phyloP scores from a whole-genome alignment of 148 eudicot genomes.

The Oxyria digyna region DNA sequence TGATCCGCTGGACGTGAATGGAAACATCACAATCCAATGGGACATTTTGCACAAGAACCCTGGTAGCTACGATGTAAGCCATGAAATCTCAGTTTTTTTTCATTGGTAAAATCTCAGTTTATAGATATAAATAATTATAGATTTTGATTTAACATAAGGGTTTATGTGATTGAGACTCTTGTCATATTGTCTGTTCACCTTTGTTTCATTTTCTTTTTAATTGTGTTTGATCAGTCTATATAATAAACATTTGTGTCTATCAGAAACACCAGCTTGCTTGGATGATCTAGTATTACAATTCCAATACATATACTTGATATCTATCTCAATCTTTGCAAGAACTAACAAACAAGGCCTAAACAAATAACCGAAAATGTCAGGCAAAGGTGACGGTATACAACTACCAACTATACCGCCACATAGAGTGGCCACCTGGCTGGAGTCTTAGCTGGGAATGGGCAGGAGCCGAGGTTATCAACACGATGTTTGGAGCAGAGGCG shows the following conservation, averaged over 20 bases:
- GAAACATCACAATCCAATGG: constrained; percentile 82
- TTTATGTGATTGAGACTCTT: neutral
- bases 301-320: neutral
- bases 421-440: constrained; percentile 73
- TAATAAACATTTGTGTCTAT: too few species aligned
- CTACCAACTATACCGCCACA: constrained; percentile 59
- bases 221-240: too few species aligned
- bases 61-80: constrained; percentile 30
- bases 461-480: constrained; percentile 48
- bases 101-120: neutral
- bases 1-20: constrained; percentile 66
- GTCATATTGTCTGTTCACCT: too few species aligned
- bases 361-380: constrained; percentile 17
- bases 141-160: neutral
- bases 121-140: neutral
- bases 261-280: too few species aligned
- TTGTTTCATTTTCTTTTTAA: too few species aligned
- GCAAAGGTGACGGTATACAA: constrained; percentile 43
- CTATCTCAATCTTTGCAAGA: neutral
- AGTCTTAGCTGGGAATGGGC: constrained; percentile 63
- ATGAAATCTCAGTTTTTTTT: neutral
- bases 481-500: constrained; percentile 60
- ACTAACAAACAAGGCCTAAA: neutral
- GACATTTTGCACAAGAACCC: constrained; percentile 35
- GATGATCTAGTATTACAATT: too few species aligned